phyloP scores from a whole-genome alignment of 768 basidiomycete genomes.

The Leccinellum albellum region DNA sequence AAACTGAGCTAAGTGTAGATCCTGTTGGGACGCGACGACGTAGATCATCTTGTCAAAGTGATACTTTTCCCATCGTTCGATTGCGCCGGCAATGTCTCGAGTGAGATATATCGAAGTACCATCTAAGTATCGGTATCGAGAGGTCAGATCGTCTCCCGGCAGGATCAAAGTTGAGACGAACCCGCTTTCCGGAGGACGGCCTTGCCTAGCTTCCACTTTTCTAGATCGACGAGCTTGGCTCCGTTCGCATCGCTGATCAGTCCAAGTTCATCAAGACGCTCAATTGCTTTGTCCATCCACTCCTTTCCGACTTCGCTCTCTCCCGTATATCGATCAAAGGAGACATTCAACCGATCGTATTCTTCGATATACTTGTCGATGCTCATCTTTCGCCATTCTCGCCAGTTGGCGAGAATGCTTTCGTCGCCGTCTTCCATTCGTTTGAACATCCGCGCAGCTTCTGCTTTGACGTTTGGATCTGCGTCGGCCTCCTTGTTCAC shows the following conservation, averaged over 20 bases:
- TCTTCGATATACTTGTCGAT: slow-evolving; percentile 86
- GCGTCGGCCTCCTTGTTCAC: slow-evolving; percentile 81
- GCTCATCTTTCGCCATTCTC: slow-evolving; percentile 87
- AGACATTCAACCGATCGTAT: slow-evolving; percentile 84
- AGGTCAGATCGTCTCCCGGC: background rate
- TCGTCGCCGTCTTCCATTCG: slow-evolving; percentile 94
- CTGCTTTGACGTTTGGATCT: slow-evolving; percentile 67
- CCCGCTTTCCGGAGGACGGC: slow-evolving; percentile 87
- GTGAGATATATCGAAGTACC: slow-evolving; percentile 93
- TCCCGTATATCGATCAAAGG: slow-evolving; percentile 89
- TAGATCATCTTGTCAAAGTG: slow-evolving; percentile 92
- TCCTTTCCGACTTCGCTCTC: slow-evolving; percentile 78
- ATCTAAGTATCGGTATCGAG: slow-evolving; percentile 41
- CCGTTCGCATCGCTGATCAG: slow-evolving; percentile 76
- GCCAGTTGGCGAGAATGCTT: slow-evolving; percentile 81
- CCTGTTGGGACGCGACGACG: slow-evolving; percentile 84
- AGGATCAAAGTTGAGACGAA: slow-evolving; percentile 22
- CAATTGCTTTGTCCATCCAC: slow-evolving; percentile 70
- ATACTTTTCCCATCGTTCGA: slow-evolving; percentile 89
- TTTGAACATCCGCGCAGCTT: slow-evolving; percentile 86
- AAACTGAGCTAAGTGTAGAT: slow-evolving; percentile 84
- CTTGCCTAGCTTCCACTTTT: slow-evolving; percentile 88
- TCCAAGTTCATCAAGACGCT: slow-evolving; percentile 63
- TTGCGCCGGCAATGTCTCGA: slow-evolving; percentile 91
- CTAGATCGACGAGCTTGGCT: slow-evolving; percentile 82